These are phyloP conservation scores for Starmerella bombicola DNA, from an alignment of 805 yeast species.

Conservation along the genomic window DNA sequence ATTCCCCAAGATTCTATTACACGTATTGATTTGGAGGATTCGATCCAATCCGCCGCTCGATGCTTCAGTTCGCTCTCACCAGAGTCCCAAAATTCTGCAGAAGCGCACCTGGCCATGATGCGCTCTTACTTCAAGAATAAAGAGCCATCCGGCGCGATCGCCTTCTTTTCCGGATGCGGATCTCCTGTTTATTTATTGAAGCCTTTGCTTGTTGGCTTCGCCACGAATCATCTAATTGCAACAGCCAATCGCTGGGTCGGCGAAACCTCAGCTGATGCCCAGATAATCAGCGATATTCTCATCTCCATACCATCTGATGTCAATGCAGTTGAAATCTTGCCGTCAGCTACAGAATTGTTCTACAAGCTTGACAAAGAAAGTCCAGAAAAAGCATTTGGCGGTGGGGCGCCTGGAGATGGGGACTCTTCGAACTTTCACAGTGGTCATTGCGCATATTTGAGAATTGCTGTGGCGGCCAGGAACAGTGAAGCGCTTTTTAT, in stretches of 20 bases:
- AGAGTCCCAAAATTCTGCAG: slow-evolving; percentile 6
- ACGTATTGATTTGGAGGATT: slow-evolving; percentile 3
- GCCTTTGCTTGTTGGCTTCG: slow-evolving; percentile 16
- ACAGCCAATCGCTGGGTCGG: slow-evolving; percentile 16
- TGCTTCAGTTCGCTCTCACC: slow-evolving; percentile 7
- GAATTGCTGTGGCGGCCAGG: slow-evolving; percentile 18
- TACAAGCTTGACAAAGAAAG: slow-evolving; percentile 1
- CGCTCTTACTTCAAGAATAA: slow-evolving; percentile 5
- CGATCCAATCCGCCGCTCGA: slow-evolving; percentile 9
- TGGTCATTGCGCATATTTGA: slow-evolving; percentile 23
- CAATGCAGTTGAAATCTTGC: slow-evolving; percentile 8
- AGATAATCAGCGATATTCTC: slow-evolving; percentile 3
- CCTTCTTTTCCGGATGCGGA: slow-evolving; percentile 16
- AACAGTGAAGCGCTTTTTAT: slow-evolving; percentile 20
- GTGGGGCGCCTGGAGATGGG: slow-evolving; percentile 2
- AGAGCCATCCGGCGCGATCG: slow-evolving; percentile 15
- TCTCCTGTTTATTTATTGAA: slow-evolving; percentile 10
- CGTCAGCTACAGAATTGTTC: slow-evolving; percentile 18
- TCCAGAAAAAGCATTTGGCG: not conserved
- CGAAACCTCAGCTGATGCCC: not conserved
- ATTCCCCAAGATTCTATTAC: not conserved
- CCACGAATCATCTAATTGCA: slow-evolving; percentile 10
- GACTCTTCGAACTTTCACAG: not conserved
- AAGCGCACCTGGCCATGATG: slow-evolving; percentile 12
- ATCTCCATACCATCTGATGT: slow-evolving; percentile 2